Evolutionary conservation across 23 red algal genomes (phyloP), one percentile per base, ranked within the genome.

Genomic region (Pyropia haitanensis): DNA sequence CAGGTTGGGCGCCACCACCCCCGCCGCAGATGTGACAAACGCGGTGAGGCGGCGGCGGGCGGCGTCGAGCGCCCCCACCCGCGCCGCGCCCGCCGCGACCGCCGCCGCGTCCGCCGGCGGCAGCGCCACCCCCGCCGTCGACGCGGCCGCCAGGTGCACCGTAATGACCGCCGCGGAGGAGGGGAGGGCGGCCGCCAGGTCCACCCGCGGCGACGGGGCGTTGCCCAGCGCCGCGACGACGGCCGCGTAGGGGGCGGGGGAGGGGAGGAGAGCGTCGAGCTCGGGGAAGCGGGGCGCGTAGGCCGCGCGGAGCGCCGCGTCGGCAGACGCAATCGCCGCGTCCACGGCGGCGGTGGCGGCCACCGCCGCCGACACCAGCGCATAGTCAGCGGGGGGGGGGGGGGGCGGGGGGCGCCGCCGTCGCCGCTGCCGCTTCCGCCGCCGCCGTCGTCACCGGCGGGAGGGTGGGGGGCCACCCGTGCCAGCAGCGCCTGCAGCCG

Each of bases 241-340:
- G 27, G 52, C 61, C 14, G 88, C 88, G 57, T 79, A 94, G 32
- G 81, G 76, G 18, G 71, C 25, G 22, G 88, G 78, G 54, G 74
- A 63, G 61, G 72, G 71, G 22, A 94, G 71, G 49, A 94, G 64
- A 18, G 78, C 78, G n/a, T 84, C 72, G 18, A 94, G 73, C 70
- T 94, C 88, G 18, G 88, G 88, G 64, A 94, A 94, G 54, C 61
- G 59, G 46, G 75, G 73, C 3, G 73, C 44, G 60, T 80, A 94
- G 1, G 56, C 78, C 58, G 76, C 67, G 26, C 53, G 53, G 19
- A 94, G 71, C 28, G 60, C 70, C 31, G 58, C 44, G 18, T 73
- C 67, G 16, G 64, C 33, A 18, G 67, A 50, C 26, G 55, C 53
- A 34, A 89, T 73, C 57, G 70, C 64, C 27, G 76, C 75, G 64